Percentiles rank a stretch among this genome's conserved stretches.
Conservation (phyloP, 768 basidiomycete species). For the Phylloporus arenicola region DNA sequence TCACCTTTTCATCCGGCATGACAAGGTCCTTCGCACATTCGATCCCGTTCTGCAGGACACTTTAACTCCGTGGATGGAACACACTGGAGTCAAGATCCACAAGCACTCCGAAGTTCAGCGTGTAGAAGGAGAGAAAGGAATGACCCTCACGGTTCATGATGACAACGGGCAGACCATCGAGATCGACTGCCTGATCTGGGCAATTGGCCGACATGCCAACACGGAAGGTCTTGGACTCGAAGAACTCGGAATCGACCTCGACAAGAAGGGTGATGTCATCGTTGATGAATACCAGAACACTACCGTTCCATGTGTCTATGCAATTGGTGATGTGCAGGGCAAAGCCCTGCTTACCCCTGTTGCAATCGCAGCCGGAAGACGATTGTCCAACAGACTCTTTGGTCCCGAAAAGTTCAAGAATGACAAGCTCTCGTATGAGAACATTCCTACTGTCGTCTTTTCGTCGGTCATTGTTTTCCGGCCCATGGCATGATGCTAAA, state of each 20-base stretch:
- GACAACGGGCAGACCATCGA: slow-evolving; percentile 72
- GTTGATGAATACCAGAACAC: slow-evolving; percentile 93
- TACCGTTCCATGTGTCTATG: slow-evolving; percentile 59
- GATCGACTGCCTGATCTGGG: slow-evolving; percentile 88
- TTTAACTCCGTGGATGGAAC: slow-evolving; percentile 87
- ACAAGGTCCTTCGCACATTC: slow-evolving; percentile 89
- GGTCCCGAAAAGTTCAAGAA: slow-evolving; percentile 81
- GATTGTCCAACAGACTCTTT: slow-evolving; percentile 85
- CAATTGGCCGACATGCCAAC: slow-evolving; percentile 82
- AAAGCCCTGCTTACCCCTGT: slow-evolving; percentile 94
- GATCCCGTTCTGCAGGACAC: slow-evolving; percentile 82
- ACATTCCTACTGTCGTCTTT: slow-evolving; percentile 95
- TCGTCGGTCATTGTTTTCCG: slow-evolving; percentile 54
- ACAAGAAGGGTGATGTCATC: slow-evolving; percentile 76
- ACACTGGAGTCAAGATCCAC: slow-evolving; percentile 89
- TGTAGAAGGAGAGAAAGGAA: slow-evolving; percentile 70
- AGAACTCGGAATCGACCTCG: slow-evolving; percentile 66
- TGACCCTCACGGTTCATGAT: slow-evolving; percentile 69
- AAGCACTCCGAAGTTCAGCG: slow-evolving; percentile 67
- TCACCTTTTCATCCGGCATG: slow-evolving; percentile 84
- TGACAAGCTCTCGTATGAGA: slow-evolving; percentile 81
- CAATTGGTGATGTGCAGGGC: slow-evolving; percentile 91
- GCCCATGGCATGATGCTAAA: slow-evolving; percentile 4
- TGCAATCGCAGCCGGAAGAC: slow-evolving; percentile 91
- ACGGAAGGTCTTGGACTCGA: slow-evolving; percentile 78